A percentile compares a stretch with the other conserved stretches of the same genome.
These are phyloP conservation scores for Isoetes taiwanensis DNA, from an alignment of 75 land plant species.

Conservation along the genomic window DNA sequence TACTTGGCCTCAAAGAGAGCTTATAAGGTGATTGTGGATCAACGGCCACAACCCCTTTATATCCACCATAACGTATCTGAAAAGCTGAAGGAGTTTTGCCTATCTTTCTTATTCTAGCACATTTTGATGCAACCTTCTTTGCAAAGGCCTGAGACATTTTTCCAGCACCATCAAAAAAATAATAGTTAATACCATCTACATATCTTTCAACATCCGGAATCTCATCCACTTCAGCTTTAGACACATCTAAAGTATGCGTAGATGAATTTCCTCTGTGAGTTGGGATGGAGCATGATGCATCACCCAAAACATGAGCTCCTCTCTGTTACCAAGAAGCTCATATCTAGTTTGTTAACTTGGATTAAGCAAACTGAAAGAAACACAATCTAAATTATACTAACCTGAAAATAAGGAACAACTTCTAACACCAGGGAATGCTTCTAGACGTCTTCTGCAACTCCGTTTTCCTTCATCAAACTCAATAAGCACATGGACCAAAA, in stretches of 20 bases:
- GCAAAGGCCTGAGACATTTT: not conserved
- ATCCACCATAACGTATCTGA: not conserved
- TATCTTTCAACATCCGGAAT: not conserved
- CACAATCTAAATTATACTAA: too few species aligned
- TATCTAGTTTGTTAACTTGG: too few species aligned
- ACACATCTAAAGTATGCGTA: not conserved
- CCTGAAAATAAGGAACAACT: too few species aligned
- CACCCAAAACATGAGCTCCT: too few species aligned
- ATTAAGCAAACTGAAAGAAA: too few species aligned
- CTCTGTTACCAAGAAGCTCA: too few species aligned
- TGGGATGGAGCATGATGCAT: too few species aligned
- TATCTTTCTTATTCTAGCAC: not conserved
- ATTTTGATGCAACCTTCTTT: not conserved
- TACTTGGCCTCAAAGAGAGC: not conserved
- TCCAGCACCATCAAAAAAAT: not conserved
- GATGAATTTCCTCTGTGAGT: too few species aligned
- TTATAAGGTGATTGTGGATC: not conserved
- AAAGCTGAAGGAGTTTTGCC: not conserved
- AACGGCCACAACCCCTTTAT: slow-evolving; percentile 2
- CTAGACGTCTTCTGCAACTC: too few species aligned
- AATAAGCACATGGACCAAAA: too few species aligned
- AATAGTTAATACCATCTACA: not conserved
- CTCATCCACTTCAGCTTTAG: not conserved
- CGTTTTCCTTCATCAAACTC: too few species aligned
- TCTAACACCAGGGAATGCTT: too few species aligned